phyloP scores from a whole-genome alignment of 495 filamentous ascomycete species.

The Neurospora sp. region DNA sequence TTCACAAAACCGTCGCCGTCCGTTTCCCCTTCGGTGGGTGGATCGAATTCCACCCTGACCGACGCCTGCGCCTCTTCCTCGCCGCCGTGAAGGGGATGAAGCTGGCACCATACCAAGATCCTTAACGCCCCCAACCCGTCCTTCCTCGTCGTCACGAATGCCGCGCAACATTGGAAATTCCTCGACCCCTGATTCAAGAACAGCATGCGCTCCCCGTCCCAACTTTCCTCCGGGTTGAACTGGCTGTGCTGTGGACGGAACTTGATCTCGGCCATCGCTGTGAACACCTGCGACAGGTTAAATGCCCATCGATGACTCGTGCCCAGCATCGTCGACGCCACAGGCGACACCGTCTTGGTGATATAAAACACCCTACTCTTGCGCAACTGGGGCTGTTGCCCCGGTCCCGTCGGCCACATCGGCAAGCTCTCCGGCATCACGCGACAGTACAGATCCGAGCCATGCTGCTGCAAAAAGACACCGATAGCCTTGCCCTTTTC shows the following conservation, averaged over 20 bases:
- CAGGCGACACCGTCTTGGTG: slow-evolving; percentile 9
- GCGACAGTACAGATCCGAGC: slow-evolving; percentile 13
- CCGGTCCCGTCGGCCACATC: not conserved
- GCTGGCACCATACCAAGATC: not conserved
- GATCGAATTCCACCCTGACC: not conserved
- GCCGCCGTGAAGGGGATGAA: not conserved
- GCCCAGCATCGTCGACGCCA: slow-evolving; percentile 5
- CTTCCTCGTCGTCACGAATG: not conserved
- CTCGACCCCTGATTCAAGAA: slow-evolving; percentile 11
- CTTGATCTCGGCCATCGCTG: not conserved
- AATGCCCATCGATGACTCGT: slow-evolving; percentile 10
- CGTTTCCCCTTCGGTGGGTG: not conserved
- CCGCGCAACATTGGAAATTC: not conserved
- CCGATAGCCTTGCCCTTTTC: slow-evolving; percentile 1
- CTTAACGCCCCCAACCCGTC: not conserved
- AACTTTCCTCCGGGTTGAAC: slow-evolving; percentile 8
- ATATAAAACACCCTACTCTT: slow-evolving; percentile 9
- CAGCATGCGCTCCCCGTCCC: slow-evolving; percentile 8
- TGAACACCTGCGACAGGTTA: slow-evolving; percentile 4
- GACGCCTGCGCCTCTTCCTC: not conserved
- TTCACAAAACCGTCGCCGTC: not conserved
- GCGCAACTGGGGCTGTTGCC: not conserved
- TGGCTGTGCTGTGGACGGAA: not conserved
- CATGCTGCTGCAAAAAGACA: slow-evolving; percentile 13
- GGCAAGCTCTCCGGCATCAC: slow-evolving; percentile 3